Evolutionary conservation across 202 grass and related monocot species (phyloP).

Genomic region (Setaria viridis): DNA sequence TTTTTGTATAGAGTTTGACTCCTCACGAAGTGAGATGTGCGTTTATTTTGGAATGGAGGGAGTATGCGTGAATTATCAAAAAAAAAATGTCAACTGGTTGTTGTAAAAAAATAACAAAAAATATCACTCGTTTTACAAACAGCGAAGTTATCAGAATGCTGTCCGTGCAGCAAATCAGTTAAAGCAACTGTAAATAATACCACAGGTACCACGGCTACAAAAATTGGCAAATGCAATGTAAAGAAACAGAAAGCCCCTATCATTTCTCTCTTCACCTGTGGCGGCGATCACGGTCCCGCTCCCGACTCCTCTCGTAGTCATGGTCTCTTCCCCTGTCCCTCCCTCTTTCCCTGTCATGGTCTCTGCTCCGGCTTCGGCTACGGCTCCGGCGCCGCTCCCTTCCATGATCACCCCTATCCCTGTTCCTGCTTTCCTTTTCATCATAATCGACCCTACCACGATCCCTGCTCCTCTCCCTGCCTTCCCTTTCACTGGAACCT

Average conservation of each 20-base stretch:
- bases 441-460: conserved; percentile 38
- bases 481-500: conserved; percentile 43
- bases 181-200: no score
- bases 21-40: no score
- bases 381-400: conserved; percentile 54
- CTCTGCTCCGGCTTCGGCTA: conserved; percentile 6
- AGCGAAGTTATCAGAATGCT: no score
- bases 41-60: no score
- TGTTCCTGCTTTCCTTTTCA: conserved; percentile 54
- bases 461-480: conserved; percentile 47
- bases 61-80: no score
- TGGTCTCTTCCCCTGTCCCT: conserved; percentile 57
- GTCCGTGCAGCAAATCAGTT: no score
- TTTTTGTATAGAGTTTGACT: no score
- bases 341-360: conserved; percentile 39
- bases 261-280: conserved; percentile 34
- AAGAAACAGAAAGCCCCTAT: neutral
- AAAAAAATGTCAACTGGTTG: no score
- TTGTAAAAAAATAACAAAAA: no score
- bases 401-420: conserved; percentile 52
- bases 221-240: neutral
- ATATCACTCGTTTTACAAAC: no score
- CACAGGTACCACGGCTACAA: no score
- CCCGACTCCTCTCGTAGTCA: conserved; percentile 45
- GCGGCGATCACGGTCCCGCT: conserved; percentile 51